phyloP scores from a whole-genome alignment of 2,329 filamentous ascomycete species.

The Aspergillus pseudotamarii region DNA sequence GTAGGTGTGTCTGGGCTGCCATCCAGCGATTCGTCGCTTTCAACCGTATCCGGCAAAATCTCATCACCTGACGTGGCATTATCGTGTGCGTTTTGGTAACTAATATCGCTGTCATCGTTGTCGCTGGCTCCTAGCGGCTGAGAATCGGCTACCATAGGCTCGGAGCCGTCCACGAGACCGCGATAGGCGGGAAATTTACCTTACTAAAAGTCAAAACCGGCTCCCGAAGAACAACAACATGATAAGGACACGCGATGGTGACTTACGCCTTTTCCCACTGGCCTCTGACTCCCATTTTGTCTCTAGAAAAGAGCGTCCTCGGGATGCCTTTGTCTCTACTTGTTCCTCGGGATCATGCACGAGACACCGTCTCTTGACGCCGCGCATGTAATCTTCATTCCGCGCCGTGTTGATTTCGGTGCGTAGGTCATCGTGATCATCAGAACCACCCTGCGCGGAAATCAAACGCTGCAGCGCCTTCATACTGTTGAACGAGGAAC shows the following conservation, averaged over 20 bases:
- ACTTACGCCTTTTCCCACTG: constrained; percentile 33
- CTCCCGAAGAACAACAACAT: neutral
- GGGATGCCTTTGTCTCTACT: constrained; percentile 5
- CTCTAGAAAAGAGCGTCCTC: constrained; percentile 42
- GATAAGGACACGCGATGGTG: neutral
- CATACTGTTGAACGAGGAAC: constrained; percentile 39
- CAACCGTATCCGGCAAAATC: constrained; percentile 13
- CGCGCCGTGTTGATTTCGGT: constrained; percentile 39
- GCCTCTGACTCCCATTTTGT: constrained; percentile 44
- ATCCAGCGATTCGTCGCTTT: constrained; percentile 21
- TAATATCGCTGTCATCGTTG: constrained; percentile 12
- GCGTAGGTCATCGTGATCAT: constrained; percentile 26
- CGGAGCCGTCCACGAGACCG: constrained; percentile 12
- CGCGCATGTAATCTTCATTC: constrained; percentile 32
- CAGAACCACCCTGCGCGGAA: constrained; percentile 17
- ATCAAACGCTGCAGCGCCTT: constrained; percentile 31
- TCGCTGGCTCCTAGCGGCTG: constrained; percentile 6
- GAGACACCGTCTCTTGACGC: constrained; percentile 41
- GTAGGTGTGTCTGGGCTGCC: constrained; percentile 14
- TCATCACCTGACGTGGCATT: constrained; percentile 23
- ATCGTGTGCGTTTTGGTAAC: constrained; percentile 12
- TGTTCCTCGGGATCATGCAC: constrained; percentile 13
- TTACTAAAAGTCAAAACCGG: constrained; percentile 19
- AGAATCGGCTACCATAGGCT: constrained; percentile 17
- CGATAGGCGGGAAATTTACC: constrained; percentile 26